phyloP scores from a whole-genome alignment of 768 basidiomycete genomes.

The Pisolithus tinctorius region DNA sequence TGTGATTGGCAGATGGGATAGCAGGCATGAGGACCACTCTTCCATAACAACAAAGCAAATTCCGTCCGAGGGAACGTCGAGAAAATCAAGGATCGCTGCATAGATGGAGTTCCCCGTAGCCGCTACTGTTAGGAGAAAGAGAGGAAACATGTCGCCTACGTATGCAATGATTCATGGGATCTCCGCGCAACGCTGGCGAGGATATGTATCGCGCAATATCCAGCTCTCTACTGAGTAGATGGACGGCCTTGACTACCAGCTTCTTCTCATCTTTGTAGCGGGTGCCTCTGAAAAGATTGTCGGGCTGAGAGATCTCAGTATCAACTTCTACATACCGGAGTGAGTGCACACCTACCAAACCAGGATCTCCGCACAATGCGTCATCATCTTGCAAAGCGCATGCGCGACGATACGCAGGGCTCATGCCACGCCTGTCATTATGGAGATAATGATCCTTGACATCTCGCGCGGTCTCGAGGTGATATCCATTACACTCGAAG shows the following conservation, averaged over 20 bases:
- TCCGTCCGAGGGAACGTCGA: constrained; percentile 45
- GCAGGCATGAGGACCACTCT: constrained; percentile 65
- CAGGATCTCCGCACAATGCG: constrained; percentile 63
- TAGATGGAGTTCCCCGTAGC: constrained; percentile 1
- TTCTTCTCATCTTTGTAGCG: constrained; percentile 43
- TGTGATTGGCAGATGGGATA: constrained; percentile 44
- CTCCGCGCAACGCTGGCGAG: constrained; percentile 40
- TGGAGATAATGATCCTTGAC: constrained; percentile 52
- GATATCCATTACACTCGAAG: constrained; percentile 47
- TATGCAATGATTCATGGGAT: constrained; percentile 72
- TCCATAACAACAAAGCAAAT: constrained; percentile 74
- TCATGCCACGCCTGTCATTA: constrained; percentile 10
- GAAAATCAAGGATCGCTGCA: constrained; percentile 59
- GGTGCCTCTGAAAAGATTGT: constrained; percentile 65
- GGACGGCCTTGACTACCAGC: constrained; percentile 64
- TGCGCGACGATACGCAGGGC: constrained; percentile 29
- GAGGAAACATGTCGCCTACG: constrained; percentile 39
- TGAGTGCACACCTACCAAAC: constrained; percentile 44
- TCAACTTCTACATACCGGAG: neutral
- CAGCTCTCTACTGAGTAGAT: constrained; percentile 56
- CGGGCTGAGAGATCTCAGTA: constrained; percentile 40
- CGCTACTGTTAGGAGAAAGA: neutral
- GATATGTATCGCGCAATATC: constrained; percentile 52
- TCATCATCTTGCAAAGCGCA: constrained; percentile 40
- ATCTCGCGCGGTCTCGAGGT: constrained; percentile 62